Evolutionary conservation across 1,139 yeast species (phyloP), one percentile per base, ranked within the genome.

Genomic region (Candida sp.): DNA sequence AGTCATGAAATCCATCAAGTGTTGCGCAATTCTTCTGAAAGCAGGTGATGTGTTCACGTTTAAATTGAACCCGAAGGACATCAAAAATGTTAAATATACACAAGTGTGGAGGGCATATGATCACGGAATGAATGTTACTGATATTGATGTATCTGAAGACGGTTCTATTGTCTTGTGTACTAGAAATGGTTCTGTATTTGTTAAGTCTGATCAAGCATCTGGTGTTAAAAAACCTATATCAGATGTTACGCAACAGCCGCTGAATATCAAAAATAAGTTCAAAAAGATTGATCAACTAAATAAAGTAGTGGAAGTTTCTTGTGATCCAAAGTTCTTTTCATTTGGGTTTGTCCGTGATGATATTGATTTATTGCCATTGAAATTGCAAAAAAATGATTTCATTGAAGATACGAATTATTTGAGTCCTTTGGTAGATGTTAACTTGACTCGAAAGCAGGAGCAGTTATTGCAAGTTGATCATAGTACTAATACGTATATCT

Each of bases 301-400:
- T 44, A 75, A 77, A 41, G 71, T 81, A 5, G 75, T 73, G 2
- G 67, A 70, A 36, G 95, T 89, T 1, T 61, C 76, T 1, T 82
- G 93, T 54, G 91, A 88, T 58, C 74, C 83, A 1, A 63, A 70
- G 15, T 87, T 87, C 57, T 68, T 80, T 0, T 82, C 89, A 0
- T 88, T 87, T 67, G 84, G 82, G 1, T 80, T 85, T 40, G 65
- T 88, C 6, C 73, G 87, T 51, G 85, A 83, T 51, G 95, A 86
- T 42, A 60, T 75, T 11, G 83, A 79, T 48, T 55, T 65, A 21
- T 56, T 84, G 3, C 86, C 87, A 0, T 64, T 81, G 29, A 60
- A 73, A 40, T 54, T 82, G 9, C 60, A 62, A 5, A 63, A 68
- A 43, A 77, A 79, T 51, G 64, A 68, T 21, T 68, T 81, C 38